Evolutionary conservation across 73 alveolate species (phyloP), one percentile per base, ranked within the genome.

Genomic region (Tetrahymena thermophila): DNA sequence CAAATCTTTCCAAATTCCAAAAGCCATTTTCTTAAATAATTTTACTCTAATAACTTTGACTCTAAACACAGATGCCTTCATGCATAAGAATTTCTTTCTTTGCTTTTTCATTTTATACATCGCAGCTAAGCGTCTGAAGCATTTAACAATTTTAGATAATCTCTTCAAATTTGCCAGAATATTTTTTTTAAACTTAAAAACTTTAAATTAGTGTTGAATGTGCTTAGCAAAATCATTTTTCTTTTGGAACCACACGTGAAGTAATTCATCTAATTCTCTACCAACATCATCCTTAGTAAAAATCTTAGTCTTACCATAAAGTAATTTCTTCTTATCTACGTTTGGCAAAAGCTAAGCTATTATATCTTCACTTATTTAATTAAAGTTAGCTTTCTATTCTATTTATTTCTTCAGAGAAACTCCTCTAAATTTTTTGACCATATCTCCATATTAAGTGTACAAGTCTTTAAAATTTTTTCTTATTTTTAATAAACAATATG

Each of bases 231-330:
- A 71, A 34, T 71, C 89, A 71, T 71, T 71, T 71, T 71, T 71
- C 37, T 31, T 71, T 71, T 71, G 31, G 37, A 71, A 71, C 89
- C 89, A 71, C 8, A 71, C 89, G n/a, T 71, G 89, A 1, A 71
- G 31, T 31, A 71, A 25, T 25, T 95, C 97, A 84, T 95, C 97
- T 9, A 95, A 50, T 42, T 85, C 56, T 89, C 35, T 21, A 34
- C 93, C 56, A 42, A 93, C 95, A 35, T 89, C 21, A 35, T 89
- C 56, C 56, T 93, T 89, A 35, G 94, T 89, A 55, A 95, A 95
- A 28, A 95, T 85, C 57, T 89, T 95, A 23, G 97, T 50, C 38
- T 93, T 95, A 55, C 97, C 97, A 55, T 85, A 95, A 21, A 95
- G 57, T 16, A 95, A 93, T 35, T 35, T 34, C 17, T 95, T 43